Percentiles rank a stretch among this genome's conserved stretches.
phyloP scores from a whole-genome alignment of 495 filamentous ascomycete genomes.

The Cercophora sp. region DNA sequence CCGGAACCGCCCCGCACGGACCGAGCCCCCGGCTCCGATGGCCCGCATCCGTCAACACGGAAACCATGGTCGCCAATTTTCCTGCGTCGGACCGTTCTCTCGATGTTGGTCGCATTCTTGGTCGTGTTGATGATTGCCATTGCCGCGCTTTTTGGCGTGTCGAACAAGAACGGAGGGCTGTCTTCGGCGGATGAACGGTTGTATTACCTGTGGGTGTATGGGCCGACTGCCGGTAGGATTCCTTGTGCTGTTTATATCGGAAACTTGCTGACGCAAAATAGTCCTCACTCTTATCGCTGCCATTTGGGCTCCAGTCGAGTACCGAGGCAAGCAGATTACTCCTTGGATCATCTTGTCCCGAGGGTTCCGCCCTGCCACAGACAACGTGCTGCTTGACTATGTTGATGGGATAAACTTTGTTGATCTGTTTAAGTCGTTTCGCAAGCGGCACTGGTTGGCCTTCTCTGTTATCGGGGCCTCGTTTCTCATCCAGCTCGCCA shows the following conservation, averaged over 20 bases:
- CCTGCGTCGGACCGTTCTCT: background rate
- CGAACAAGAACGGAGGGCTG: background rate
- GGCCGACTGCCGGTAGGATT: background rate
- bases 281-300: background rate
- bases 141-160: background rate
- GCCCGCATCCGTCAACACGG: no score
- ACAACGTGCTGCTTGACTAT: background rate
- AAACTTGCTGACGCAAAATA: no score
- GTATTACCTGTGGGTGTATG: conserved; percentile 4
- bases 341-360: background rate
- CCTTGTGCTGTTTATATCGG: no score
- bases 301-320: background rate
- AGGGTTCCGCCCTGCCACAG: background rate
- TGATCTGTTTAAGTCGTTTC: background rate
- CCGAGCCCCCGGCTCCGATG: no score
- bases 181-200: background rate
- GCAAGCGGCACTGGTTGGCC: background rate
- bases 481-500: background rate
- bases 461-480: background rate
- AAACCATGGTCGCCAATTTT: conserved; percentile 1
- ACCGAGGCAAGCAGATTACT: background rate
- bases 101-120: background rate
- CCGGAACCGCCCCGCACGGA: no score
- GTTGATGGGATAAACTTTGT: background rate
- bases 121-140: background rate